Conservation (phyloP, 352 stramenopile species). For the Globisporangium spinosum region DNA sequence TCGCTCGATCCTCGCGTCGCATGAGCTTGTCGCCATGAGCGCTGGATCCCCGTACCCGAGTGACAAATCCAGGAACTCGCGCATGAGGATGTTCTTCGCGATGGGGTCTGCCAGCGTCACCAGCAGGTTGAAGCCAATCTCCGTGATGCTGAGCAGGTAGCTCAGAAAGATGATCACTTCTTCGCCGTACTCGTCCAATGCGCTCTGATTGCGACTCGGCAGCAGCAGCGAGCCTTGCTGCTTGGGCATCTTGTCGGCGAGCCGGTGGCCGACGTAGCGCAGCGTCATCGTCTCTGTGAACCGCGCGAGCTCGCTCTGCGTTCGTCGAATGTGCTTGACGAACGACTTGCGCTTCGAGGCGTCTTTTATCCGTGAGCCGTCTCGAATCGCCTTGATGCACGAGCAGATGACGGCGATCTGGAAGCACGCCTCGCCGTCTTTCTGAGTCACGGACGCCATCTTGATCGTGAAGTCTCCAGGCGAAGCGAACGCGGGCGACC, state of each 20-base stretch:
- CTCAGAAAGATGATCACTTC: constrained; percentile 51
- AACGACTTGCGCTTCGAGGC: constrained; percentile 63
- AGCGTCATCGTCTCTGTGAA: constrained; percentile 59
- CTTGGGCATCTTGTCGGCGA: constrained; percentile 52
- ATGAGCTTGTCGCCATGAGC: constrained; percentile 66
- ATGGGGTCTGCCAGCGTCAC: constrained; percentile 55
- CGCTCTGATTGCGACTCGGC: constrained; percentile 26
- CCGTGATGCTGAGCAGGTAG: constrained; percentile 63
- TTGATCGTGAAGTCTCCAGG: constrained; percentile 78
- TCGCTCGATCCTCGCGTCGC: constrained; percentile 63
- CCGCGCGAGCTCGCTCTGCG: constrained; percentile 42
- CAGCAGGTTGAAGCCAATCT: constrained; percentile 65
- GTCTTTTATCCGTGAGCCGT: constrained; percentile 33
- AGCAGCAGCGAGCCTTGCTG: constrained; percentile 24
- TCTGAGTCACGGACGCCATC: constrained; percentile 39
- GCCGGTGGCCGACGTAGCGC: constrained; percentile 55
- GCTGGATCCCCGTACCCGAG: constrained; percentile 46
- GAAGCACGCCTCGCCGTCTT: constrained; percentile 41
- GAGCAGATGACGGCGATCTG: constrained; percentile 58
- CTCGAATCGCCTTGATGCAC: constrained; percentile 47
- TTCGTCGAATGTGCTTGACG: constrained; percentile 53
- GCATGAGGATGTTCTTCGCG: constrained; percentile 55
- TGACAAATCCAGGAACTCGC: constrained; percentile 65
- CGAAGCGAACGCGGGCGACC: constrained; percentile 71
- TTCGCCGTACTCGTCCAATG: constrained; percentile 53